A percentile compares a stretch with the other conserved stretches of the same genome.
phyloP scores from a whole-genome alignment of 1,284 basidiomycete species.

The Apiotrichum veenhuisii region DNA sequence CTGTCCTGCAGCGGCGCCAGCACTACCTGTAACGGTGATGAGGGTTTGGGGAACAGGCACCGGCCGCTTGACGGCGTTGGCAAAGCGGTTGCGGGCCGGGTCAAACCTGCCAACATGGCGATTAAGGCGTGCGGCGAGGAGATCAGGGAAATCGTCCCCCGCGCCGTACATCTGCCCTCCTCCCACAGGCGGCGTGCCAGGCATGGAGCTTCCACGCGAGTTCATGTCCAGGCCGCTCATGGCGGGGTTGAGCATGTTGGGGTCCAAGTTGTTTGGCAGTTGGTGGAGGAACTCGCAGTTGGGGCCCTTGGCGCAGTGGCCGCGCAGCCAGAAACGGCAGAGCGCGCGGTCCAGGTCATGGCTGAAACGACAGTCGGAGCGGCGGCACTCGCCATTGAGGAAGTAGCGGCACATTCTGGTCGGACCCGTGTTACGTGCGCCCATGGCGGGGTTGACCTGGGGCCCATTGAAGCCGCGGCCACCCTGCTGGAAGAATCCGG shows the following conservation, averaged over 20 bases:
- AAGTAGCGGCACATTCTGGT: slow-evolving; percentile 87
- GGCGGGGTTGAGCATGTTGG: slow-evolving; percentile 55
- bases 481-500: slow-evolving; percentile 45
- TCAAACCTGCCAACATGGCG: slow-evolving; percentile 56
- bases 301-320: slow-evolving; percentile 91
- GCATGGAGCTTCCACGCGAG: slow-evolving; percentile 49
- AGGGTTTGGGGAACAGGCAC: slow-evolving; percentile 27
- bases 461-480: slow-evolving; percentile 33
- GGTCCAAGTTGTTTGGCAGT: slow-evolving; percentile 60
- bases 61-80: slow-evolving; percentile 52
- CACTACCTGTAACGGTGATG: slow-evolving; percentile 17
- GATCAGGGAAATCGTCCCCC: slow-evolving; percentile 82
- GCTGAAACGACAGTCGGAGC: slow-evolving; percentile 94
- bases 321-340: slow-evolving; percentile 96
- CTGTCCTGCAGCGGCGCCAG: slow-evolving; percentile 22
- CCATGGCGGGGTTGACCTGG: slow-evolving; percentile 33
- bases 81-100: slow-evolving; percentile 76
- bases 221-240: slow-evolving; percentile 64
- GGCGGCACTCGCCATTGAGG: slow-evolving; percentile 88
- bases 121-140: slow-evolving; percentile 46
- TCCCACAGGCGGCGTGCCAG: slow-evolving; percentile 27
- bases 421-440: slow-evolving; percentile 34
- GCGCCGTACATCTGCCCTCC: slow-evolving; percentile 31
- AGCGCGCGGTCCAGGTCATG: slow-evolving; percentile 88
- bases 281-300: slow-evolving; percentile 74